Evolutionary conservation across 305 asterid species (phyloP), one percentile per base, ranked within the genome.

Genomic region (Fraxinus nigra): DNA sequence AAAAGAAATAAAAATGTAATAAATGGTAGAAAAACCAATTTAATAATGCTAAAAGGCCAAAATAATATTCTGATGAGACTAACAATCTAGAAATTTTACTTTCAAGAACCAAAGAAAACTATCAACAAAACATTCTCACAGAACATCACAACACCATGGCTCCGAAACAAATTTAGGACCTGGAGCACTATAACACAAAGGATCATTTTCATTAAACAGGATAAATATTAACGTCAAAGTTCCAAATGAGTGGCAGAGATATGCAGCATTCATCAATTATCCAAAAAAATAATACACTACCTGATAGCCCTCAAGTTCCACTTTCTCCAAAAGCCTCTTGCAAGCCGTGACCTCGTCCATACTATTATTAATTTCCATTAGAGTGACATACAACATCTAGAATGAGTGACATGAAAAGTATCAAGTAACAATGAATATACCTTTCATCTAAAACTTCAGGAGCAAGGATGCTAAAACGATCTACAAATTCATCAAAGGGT

Each of bases 231-330:
- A 63, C 3, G 7, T 24, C 10, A 46, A 59, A 26, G 7, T 63
- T 63, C 33, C 14, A 63, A 26, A 63, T 22, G 35, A 63, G 5
- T 59, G 11, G 34, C 13, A 63, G 10, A 18, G 24, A 54, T 54
- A 54, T 54, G 65, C 65, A 16, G 9, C 65, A 24, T 24, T 2
- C 7, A 63, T 8, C 3, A 63, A 9, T 63, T 28, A 75, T 24
- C 43, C 24, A 76, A 48, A 63, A 75, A 81, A 59, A 24, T 22
- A 38, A 69, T 38, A 18, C 69, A 72, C 81, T 85, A 94, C 99
- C 98, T 97, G 99, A 89, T 93, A 97, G 79, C 99, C 97, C 82
- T 97, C 93, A 82, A 94, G 98, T 78, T 95, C 95, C 75, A 90
- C 97, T 90, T 93, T 94, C 89, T 94, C 98, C 91, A 97, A 81